Percentiles rank a stretch among this genome's conserved stretches.
Evolutionary conservation across 2,329 filamentous ascomycete genomes (phyloP).

Genomic region (Sporothrix pseudoabietina): DNA sequence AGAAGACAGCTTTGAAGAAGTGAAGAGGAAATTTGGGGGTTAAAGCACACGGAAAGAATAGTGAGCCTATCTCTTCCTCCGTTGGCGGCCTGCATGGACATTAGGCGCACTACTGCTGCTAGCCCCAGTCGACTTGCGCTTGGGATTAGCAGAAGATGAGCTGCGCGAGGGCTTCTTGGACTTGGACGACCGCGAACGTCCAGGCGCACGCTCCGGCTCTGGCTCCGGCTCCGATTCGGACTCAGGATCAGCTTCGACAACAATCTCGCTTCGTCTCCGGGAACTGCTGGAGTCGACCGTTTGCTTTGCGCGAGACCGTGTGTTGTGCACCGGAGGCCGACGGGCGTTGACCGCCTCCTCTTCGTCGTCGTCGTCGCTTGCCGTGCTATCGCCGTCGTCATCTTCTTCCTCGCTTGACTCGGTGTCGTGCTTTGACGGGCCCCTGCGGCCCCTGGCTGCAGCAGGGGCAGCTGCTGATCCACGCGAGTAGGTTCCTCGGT

Average conservation of each 20-base stretch:
- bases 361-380: slow-evolving; percentile 39
- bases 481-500: slow-evolving; percentile 28
- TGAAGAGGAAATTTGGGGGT: neutral
- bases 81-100: slow-evolving; percentile 29
- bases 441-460: slow-evolving; percentile 42
- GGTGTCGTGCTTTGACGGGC: slow-evolving; percentile 42
- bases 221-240: slow-evolving; percentile 27
- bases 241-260: slow-evolving; percentile 44
- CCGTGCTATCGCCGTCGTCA: slow-evolving; percentile 39
- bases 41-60: neutral
- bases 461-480: slow-evolving; percentile 37
- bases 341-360: slow-evolving; percentile 33
- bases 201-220: slow-evolving; percentile 33
- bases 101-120: slow-evolving; percentile 16
- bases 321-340: slow-evolving; percentile 31
- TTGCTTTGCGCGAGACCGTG: slow-evolving; percentile 32
- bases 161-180: slow-evolving; percentile 36
- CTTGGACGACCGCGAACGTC: slow-evolving; percentile 27
- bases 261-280: slow-evolving; percentile 42
- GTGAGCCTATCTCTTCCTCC: slow-evolving; percentile 29
- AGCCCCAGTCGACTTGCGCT: slow-evolving; percentile 28
- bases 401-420: slow-evolving; percentile 33
- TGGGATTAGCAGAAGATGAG: slow-evolving; percentile 28
- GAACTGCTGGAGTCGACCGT: neutral
- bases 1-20: slow-evolving; percentile 10